Evolutionary conservation across 768 basidiomycete genomes (phyloP), one percentile per base, ranked within the genome.

Genomic region (Peribolospora kevripleyi): DNA sequence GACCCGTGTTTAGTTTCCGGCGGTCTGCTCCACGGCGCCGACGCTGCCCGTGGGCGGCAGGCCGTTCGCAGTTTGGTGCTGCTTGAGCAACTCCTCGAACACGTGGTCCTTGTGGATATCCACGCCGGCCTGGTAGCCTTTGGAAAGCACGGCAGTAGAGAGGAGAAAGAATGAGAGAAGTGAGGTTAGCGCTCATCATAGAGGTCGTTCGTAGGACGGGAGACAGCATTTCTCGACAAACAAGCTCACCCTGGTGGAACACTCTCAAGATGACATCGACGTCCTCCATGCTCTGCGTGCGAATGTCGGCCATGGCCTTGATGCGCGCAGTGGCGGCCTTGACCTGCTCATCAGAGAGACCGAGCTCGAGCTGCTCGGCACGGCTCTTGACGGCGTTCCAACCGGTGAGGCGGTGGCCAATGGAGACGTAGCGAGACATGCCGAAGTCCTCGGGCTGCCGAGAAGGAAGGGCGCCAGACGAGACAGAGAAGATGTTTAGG

Each of bases 371-470:
- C 67, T 98, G 93, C 71, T 98, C 93, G 36, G 91, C 93, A 67
- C 93, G 84, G 56, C 84, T 87, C 77, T 97, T 98, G 78, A 98
- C 90, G 46, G 93, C 93, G 68, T 97, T 97, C 93, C 91, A 98
- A 50, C 91, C 91, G 6, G 88, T 95, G 58, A 95, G 73, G 14
- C 57, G 58, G 2, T 60, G 59, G 46, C 87, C 91, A 63, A 97
- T 95, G 46, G 91, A 93, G 60, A 98, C 90, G 65, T 97, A 98
- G 65, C 93, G 80, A 7, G 81, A 87, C 65, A 98, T 76, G 63
- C 93, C 93, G 64, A 98, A 98, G 71, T 98, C 93, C 68, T 91
- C 86, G 11, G 93, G 93, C 78, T 88, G 95, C 25, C 25, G 25
- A 25, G 25, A 56, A 64, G 58, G 43, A 10, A 59, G 51, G n/a